These are phyloP conservation scores for Cicer pinnatifidum DNA, from an alignment of 306 rosid species.

Conservation along the genomic window DNA sequence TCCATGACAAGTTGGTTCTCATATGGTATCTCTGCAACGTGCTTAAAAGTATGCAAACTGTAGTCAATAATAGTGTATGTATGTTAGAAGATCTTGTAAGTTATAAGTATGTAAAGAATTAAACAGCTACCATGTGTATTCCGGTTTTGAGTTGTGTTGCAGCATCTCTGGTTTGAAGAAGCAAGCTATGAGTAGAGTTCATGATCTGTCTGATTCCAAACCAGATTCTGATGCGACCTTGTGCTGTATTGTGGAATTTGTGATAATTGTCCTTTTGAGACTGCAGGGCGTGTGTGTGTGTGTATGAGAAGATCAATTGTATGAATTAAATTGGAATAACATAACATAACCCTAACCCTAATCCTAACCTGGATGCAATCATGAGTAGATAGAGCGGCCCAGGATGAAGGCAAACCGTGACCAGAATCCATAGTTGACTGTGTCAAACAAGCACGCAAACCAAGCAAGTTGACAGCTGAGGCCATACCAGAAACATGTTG, in stretches of 20 bases:
- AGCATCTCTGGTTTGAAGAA: constrained; percentile 66
- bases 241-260: constrained; percentile 72
- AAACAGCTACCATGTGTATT: constrained; percentile 67
- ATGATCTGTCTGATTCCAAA: constrained; percentile 86
- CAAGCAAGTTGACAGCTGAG: constrained; percentile 66
- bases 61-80: constrained; percentile 8
- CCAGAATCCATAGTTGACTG: constrained; percentile 86
- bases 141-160: constrained; percentile 79
- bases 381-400: constrained; percentile 65
- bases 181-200: constrained; percentile 74
- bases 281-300: constrained; percentile 19
- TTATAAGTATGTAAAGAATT: not conserved
- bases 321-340: no score
- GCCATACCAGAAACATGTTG: constrained; percentile 85
- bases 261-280: constrained; percentile 73
- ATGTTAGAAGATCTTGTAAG: not conserved
- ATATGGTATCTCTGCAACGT: constrained; percentile 88
- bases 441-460: constrained; percentile 80
- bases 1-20: constrained; percentile 77
- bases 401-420: constrained; percentile 67
- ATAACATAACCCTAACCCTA: no score
- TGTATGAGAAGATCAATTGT: no score
- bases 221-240: constrained; percentile 88
- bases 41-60: constrained; percentile 55
- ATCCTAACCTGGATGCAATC: constrained; percentile 53